A percentile compares a stretch with the other conserved stretches of the same genome.
Evolutionary conservation across 2,329 filamentous ascomycete genomes (phyloP).

Genomic region (Cryphonectria carpinicola): DNA sequence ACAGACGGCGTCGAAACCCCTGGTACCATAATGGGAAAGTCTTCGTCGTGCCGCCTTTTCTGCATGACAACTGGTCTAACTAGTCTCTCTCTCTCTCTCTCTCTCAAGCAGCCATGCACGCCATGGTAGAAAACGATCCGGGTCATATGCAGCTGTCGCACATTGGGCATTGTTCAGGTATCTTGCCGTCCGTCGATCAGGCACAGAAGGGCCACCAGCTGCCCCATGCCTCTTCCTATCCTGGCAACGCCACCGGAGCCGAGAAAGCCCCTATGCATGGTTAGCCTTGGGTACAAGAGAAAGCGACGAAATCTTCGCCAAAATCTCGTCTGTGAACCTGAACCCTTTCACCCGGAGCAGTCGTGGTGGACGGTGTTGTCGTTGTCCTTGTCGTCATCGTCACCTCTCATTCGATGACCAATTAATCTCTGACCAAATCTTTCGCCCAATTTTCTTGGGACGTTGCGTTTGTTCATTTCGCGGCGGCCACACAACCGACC

Average conservation of each 20-base stretch:
- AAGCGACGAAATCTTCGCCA: background rate
- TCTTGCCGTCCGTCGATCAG: constrained; percentile 15
- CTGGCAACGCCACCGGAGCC: background rate
- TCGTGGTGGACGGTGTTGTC: background rate
- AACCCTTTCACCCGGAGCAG: background rate
- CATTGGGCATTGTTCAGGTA: background rate
- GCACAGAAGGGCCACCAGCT: background rate
- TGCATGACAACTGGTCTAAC: background rate
- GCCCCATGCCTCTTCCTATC: background rate
- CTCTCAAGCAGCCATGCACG: background rate
- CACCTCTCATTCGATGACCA: background rate
- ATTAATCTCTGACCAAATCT: background rate
- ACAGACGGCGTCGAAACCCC: background rate
- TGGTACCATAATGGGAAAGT: background rate
- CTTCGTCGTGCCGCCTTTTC: background rate
- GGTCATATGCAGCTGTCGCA: background rate
- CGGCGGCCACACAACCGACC: background rate
- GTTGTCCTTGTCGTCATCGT: background rate
- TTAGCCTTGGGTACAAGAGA: background rate
- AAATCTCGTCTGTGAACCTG: background rate
- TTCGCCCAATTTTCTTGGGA: background rate
- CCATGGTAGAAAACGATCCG: background rate
- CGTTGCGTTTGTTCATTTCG: constrained; percentile 15
- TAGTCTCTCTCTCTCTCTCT: background rate
- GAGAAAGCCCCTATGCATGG: background rate